These are phyloP conservation scores for Ceratocystis diversiconidia DNA, from an alignment of 2,329 filamentous ascomycete species.

Conservation along the genomic window DNA sequence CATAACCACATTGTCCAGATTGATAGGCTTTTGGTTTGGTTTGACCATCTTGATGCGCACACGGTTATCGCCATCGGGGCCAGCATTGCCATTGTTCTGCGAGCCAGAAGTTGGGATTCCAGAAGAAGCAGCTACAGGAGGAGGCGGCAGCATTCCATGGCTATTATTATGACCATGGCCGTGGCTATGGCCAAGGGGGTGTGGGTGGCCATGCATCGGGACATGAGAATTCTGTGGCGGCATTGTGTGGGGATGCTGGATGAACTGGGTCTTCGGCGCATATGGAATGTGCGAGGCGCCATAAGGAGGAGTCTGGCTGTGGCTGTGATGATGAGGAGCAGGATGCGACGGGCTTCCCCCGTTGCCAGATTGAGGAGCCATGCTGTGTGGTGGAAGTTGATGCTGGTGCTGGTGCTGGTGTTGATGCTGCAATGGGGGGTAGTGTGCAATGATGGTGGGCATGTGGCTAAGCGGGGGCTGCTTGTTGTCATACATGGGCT, in stretches of 20 bases:
- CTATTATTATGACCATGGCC: background rate
- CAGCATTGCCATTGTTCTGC: background rate
- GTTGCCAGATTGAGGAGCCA: background rate
- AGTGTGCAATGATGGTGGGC: conserved; percentile 16
- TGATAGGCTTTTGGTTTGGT: conserved; percentile 16
- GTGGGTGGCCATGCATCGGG: background rate
- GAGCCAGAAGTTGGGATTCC: background rate
- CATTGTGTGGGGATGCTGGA: conserved; percentile 7
- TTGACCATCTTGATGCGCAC: conserved; percentile 18
- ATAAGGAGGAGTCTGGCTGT: background rate
- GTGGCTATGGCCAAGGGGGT: background rate
- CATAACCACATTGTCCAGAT: conserved; percentile 17
- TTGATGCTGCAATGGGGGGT: conserved; percentile 3
- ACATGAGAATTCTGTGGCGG: background rate
- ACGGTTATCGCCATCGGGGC: background rate
- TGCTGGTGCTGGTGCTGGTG: conserved; percentile 1
- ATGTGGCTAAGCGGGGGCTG: conserved; percentile 15
- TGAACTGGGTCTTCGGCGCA: conserved; percentile 9
- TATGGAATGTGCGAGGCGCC: conserved; percentile 1
- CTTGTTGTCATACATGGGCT: conserved; percentile 14
- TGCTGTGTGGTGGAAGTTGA: background rate
- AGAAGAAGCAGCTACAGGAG: background rate
- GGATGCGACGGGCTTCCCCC: background rate
- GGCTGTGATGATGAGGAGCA: background rate
- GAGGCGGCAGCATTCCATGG: background rate